These are phyloP conservation scores for Blastomyces parvus DNA, from an alignment of 2,329 filamentous ascomycete species.

Conservation along the genomic window DNA sequence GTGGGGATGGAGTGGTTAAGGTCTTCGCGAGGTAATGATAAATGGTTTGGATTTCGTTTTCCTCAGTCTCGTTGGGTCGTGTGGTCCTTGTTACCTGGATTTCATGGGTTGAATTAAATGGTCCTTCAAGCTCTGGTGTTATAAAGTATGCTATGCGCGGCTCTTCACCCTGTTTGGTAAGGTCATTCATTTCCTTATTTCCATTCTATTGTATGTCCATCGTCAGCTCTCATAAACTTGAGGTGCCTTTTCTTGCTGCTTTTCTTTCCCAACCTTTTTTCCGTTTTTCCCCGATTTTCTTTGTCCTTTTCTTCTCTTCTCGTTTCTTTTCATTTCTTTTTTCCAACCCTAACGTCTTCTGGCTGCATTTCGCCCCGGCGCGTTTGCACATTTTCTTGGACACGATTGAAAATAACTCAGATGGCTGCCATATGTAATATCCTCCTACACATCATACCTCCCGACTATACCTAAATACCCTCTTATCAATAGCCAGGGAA, in stretches of 20 bases:
- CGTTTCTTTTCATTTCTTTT: slow-evolving; percentile 17
- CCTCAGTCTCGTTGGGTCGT: slow-evolving; percentile 17
- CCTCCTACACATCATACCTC: slow-evolving; percentile 5
- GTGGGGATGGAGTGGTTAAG: slow-evolving; percentile 92
- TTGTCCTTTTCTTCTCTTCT: slow-evolving; percentile 15
- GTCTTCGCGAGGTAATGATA: slow-evolving; percentile 51
- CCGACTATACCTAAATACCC: slow-evolving; percentile 4
- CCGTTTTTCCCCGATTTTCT: no score
- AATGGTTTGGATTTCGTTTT: slow-evolving; percentile 22
- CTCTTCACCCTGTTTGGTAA: background rate
- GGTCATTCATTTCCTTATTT: background rate
- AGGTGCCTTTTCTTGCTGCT: slow-evolving; percentile 7
- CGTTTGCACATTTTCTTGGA: slow-evolving; percentile 9
- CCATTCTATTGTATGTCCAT: slow-evolving; percentile 8
- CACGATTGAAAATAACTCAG: slow-evolving; percentile 3
- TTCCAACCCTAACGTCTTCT: slow-evolving; percentile 18
- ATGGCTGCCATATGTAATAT: slow-evolving; percentile 7
- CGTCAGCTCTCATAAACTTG: background rate
- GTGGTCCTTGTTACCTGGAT: slow-evolving; percentile 10
- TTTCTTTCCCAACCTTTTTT: no score
- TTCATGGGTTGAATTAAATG: slow-evolving; percentile 17
- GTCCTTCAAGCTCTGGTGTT: background rate
- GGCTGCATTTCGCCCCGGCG: slow-evolving; percentile 10
- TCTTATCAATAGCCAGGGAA: background rate
- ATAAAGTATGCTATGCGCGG: background rate